Conservation (phyloP, 345 rosid genomes). For the Erodium maritimum region DNA sequence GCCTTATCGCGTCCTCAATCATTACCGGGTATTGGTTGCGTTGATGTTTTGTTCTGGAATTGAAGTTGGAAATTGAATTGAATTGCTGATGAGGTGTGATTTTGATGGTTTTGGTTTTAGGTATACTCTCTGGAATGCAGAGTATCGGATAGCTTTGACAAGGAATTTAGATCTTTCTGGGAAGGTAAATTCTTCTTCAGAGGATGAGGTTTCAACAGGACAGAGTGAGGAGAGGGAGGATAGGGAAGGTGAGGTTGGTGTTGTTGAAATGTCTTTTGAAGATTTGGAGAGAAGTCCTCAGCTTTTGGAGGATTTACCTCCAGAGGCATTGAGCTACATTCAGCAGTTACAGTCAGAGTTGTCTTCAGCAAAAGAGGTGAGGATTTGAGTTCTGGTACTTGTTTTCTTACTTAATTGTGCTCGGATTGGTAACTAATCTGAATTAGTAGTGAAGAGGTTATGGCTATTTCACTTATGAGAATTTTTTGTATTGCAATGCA, state of each 20-base stretch:
- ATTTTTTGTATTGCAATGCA: too few relatives aligned
- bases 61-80: neutral
- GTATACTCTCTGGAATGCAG: slow-evolving; percentile 91
- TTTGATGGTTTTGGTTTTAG: slow-evolving; percentile 21
- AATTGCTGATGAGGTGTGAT: neutral
- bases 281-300: slow-evolving; percentile 42
- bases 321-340: slow-evolving; percentile 53
- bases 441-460: neutral
- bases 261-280: slow-evolving; percentile 11
- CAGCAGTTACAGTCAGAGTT: slow-evolving; percentile 57
- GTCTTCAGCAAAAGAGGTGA: slow-evolving; percentile 44
- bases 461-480: neutral
- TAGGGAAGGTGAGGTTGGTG: slow-evolving; percentile 13
- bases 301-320: slow-evolving; percentile 56
- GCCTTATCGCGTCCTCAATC: slow-evolving; percentile 65
- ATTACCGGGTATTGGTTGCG: slow-evolving; percentile 58
- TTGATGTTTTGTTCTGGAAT: neutral
- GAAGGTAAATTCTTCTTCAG: slow-evolving; percentile 11
- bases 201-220: slow-evolving; percentile 19
- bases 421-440: too few relatives aligned
- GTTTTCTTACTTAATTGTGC: neutral
- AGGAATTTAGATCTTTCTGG: slow-evolving; percentile 50
- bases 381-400: slow-evolving; percentile 2
- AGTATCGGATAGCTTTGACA: slow-evolving; percentile 64
- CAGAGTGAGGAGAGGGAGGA: slow-evolving; percentile 20